Conservation (phyloP, 352 stramenopile genomes). For the Pseudoperonospora humuli region DNA sequence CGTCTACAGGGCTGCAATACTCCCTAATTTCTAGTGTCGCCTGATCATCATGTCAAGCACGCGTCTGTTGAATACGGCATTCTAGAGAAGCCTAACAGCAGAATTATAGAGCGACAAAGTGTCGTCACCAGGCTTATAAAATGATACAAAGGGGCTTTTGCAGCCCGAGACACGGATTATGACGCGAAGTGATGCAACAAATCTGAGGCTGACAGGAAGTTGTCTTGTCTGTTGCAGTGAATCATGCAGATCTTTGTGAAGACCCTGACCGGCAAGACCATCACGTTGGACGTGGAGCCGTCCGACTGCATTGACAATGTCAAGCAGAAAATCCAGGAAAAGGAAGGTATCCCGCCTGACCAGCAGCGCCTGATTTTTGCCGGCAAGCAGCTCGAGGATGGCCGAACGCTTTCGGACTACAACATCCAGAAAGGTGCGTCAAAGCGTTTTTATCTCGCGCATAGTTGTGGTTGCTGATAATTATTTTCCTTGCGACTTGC, state of each 20-base stretch:
- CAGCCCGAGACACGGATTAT: conserved; percentile 1
- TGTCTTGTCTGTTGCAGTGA: conserved; percentile 11
- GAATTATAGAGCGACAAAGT: conserved; percentile 7
- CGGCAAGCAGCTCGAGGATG: conserved; percentile 98
- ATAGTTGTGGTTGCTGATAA: background rate
- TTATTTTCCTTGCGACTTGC: background rate
- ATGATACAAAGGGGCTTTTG: background rate
- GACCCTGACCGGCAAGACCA: conserved; percentile 96
- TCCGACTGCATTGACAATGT: conserved; percentile 99
- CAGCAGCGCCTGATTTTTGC: conserved; percentile 99
- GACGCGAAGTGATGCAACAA: conserved; percentile 1
- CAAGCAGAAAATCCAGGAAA: conserved; percentile 99
- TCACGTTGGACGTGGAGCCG: conserved; percentile 95
- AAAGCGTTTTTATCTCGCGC: too few relatives aligned
- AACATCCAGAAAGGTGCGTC: conserved; percentile 88
- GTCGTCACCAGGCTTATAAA: background rate
- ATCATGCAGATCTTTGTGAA: conserved; percentile 98
- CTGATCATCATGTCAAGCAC: background rate
- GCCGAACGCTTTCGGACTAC: conserved; percentile 90
- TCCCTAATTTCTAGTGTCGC: background rate
- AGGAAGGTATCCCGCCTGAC: conserved; percentile 97
- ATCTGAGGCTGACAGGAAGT: conserved; percentile 13
- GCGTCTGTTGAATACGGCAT: background rate
- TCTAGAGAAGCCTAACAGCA: background rate
- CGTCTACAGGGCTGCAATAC: background rate